phyloP scores from a whole-genome alignment of 75 land plant species.

The Pinus tabuliformis region DNA sequence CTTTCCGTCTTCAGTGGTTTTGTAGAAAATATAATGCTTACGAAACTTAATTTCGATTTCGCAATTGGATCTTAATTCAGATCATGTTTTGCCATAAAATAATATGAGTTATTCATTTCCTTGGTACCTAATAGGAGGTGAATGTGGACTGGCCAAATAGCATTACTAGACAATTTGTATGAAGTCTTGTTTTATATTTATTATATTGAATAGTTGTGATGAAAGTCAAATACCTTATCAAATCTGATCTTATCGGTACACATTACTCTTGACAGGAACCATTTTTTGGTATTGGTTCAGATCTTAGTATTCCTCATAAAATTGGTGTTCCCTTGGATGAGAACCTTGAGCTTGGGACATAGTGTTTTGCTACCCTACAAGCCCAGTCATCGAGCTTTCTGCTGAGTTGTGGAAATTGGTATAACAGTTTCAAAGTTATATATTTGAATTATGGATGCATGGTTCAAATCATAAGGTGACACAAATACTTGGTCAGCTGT shows the following conservation, averaged over 20 bases:
- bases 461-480: constrained; percentile 81
- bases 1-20: constrained; percentile 92
- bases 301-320: constrained; percentile 62
- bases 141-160: too few species aligned
- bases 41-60: background rate
- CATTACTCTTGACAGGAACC: too few species aligned
- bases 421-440: too few species aligned
- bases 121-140: too few species aligned
- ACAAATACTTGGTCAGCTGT: constrained; percentile 94
- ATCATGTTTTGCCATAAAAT: background rate
- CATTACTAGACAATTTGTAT: too few species aligned
- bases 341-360: constrained; percentile 56
- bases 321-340: constrained; percentile 76
- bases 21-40: background rate
- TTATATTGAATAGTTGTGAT: too few species aligned
- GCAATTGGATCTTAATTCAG: background rate
- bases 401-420: too few species aligned
- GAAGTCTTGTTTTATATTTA: too few species aligned
- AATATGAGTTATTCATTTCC: background rate
- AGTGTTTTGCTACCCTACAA: constrained; percentile 71
- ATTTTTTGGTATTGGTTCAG: constrained; percentile 91
- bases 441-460: too few species aligned
- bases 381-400: too few species aligned
- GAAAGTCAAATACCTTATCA: too few species aligned
- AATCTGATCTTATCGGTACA: too few species aligned